Percentiles rank a stretch among this genome's conserved stretches.
phyloP scores from a whole-genome alignment of 352 stramenopile species.

The Aphanomyces cochlioides region DNA sequence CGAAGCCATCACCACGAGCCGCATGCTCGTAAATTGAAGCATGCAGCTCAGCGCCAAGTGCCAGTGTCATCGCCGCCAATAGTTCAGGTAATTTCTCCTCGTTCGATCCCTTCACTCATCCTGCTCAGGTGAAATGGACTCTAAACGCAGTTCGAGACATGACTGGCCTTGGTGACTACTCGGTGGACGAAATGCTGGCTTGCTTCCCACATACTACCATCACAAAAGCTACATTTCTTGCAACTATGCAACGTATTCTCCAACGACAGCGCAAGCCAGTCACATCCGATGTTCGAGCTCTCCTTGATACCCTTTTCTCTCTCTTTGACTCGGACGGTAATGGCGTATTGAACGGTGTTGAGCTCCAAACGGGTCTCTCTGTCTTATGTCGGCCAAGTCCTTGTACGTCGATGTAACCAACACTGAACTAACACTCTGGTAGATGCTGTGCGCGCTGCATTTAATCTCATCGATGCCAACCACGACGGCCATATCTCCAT shows the following conservation, averaged over 20 bases:
- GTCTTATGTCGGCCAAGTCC: slow-evolving; percentile 33
- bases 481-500: slow-evolving; percentile 74
- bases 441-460: slow-evolving; percentile 37
- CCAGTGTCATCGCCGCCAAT: slow-evolving; percentile 62
- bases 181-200: slow-evolving; percentile 24
- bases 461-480: slow-evolving; percentile 79
- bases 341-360: slow-evolving; percentile 29
- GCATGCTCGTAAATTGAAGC: slow-evolving; percentile 39
- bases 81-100: slow-evolving; percentile 50
- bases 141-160: slow-evolving; percentile 40
- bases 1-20: slow-evolving; percentile 32
- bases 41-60: slow-evolving; percentile 32
- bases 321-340: slow-evolving; percentile 35
- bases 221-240: slow-evolving; percentile 6
- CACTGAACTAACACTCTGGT: not conserved
- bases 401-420: not conserved
- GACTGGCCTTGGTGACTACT: slow-evolving; percentile 26
- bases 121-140: slow-evolving; percentile 45
- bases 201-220: slow-evolving; percentile 9
- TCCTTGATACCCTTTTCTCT: slow-evolving; percentile 26
- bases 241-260: slow-evolving; percentile 13
- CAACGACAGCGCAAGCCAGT: slow-evolving; percentile 26
- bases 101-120: slow-evolving; percentile 45
- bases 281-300: slow-evolving; percentile 5
- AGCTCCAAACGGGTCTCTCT: slow-evolving; percentile 35